These are phyloP conservation scores for Marasmius oreades DNA, from an alignment of 1,284 basidiomycete species.

Conservation along the genomic window DNA sequence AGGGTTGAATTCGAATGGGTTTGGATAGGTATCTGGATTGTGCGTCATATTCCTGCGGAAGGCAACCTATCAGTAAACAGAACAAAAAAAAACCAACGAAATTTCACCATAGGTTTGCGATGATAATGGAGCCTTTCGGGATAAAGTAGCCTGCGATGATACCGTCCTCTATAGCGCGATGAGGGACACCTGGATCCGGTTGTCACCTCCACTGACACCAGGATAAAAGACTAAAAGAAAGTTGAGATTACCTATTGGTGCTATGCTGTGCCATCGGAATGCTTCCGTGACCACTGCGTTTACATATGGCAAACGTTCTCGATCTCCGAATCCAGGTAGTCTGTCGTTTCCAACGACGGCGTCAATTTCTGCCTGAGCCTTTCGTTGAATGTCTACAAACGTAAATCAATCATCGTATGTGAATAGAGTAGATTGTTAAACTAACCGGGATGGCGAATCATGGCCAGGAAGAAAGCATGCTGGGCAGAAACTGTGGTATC, in stretches of 20 bases:
- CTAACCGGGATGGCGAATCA: slow-evolving; percentile 17
- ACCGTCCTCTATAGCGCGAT: slow-evolving; percentile 23
- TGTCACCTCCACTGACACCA: too few species aligned
- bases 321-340: slow-evolving; percentile 26
- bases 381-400: slow-evolving; percentile 18
- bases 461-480: slow-evolving; percentile 20
- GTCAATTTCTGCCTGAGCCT: slow-evolving; percentile 25
- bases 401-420: neutral
- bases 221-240: neutral
- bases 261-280: slow-evolving; percentile 24
- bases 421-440: neutral
- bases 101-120: slow-evolving; percentile 23
- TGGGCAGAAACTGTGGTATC: slow-evolving; percentile 19
- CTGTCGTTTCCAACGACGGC: slow-evolving; percentile 22
- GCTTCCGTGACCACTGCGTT: slow-evolving; percentile 27
- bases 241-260: slow-evolving; percentile 17
- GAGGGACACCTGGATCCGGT: slow-evolving; percentile 23
- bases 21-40: slow-evolving; percentile 14
- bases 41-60: slow-evolving; percentile 15
- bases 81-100: slow-evolving; percentile 8
- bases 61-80: neutral
- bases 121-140: slow-evolving; percentile 23
- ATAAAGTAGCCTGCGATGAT: slow-evolving; percentile 24
- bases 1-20: slow-evolving; percentile 16
- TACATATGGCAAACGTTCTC: slow-evolving; percentile 27